phyloP scores from a whole-genome alignment of 1,284 basidiomycete species.

The Trametes versicolor region DNA sequence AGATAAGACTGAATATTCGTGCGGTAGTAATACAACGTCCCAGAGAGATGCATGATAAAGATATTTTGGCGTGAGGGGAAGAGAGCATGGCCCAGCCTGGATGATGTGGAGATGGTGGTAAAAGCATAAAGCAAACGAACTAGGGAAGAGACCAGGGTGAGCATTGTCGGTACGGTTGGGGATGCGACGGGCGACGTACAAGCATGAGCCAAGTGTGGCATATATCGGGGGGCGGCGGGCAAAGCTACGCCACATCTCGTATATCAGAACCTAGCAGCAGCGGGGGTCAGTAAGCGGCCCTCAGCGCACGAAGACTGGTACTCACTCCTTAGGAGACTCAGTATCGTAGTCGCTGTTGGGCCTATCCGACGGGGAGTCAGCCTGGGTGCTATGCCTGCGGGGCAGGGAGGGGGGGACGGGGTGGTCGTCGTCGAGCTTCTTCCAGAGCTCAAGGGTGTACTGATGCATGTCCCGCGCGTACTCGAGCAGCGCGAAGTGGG shows the following conservation, averaged over 20 bases:
- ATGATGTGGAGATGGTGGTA: neutral
- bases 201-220: neutral
- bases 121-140: neutral
- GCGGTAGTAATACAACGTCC: slow-evolving; percentile 17
- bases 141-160: neutral
- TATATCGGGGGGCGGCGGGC: neutral
- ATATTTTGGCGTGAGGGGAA: slow-evolving; percentile 20
- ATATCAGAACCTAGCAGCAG: neutral
- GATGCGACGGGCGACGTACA: neutral
- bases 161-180: neutral
- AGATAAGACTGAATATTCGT: slow-evolving; percentile 4
- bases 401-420: slow-evolving; percentile 10
- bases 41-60: slow-evolving; percentile 20
- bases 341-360: slow-evolving; percentile 14
- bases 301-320: neutral
- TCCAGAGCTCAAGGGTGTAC: slow-evolving; percentile 44
- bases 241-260: neutral
- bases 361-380: slow-evolving; percentile 1
- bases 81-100: neutral
- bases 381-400: neutral
- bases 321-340: slow-evolving; percentile 24
- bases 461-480: slow-evolving; percentile 45
- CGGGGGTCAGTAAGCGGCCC: neutral
- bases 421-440: slow-evolving; percentile 28
- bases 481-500: slow-evolving; percentile 50